Evolutionary conservation across 2,329 filamentous ascomycete species (phyloP).

Genomic region (Plenodomus lindquistii): DNA sequence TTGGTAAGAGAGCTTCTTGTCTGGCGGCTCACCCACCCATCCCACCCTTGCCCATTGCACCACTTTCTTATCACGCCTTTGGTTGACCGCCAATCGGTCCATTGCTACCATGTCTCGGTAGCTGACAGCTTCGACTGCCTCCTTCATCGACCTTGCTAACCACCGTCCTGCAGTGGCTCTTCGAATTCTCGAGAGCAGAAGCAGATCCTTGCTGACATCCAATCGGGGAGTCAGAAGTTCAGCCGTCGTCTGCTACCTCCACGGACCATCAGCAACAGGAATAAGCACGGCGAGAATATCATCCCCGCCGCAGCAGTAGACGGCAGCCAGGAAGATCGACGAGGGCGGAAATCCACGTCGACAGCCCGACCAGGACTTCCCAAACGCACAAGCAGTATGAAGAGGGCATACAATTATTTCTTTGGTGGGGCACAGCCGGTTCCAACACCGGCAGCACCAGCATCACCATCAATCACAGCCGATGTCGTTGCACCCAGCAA

Average conservation of each 20-base stretch:
- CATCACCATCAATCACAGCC: conserved; percentile 31
- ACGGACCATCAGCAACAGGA: conserved; percentile 22
- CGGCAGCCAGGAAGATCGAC: conserved; percentile 32
- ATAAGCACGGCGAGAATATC: conserved; percentile 28
- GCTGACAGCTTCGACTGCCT: neutral
- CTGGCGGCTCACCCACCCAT: neutral
- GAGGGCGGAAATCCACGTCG: conserved; percentile 39
- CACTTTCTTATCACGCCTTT: neutral
- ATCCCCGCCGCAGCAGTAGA: conserved; percentile 32
- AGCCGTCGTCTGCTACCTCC: conserved; percentile 34
- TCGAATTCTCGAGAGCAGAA: conserved; percentile 42
- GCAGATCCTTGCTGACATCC: conserved; percentile 46
- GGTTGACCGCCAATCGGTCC: neutral
- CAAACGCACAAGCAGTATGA: conserved; percentile 46
- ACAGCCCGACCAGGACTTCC: conserved; percentile 39
- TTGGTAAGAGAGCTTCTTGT: conserved; percentile 11
- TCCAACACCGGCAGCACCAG: conserved; percentile 30
- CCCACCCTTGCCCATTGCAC: neutral
- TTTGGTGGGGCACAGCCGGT: conserved; percentile 34
- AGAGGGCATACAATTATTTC: conserved; percentile 47
- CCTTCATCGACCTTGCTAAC: conserved; percentile 11
- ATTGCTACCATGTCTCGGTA: neutral
- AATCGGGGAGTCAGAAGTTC: conserved; percentile 43
- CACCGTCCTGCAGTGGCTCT: conserved; percentile 27
- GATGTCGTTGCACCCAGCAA: conserved; percentile 25